Conservation (phyloP, 2,329 filamentous ascomycete genomes). For the Trichoderma oligosporum region DNA sequence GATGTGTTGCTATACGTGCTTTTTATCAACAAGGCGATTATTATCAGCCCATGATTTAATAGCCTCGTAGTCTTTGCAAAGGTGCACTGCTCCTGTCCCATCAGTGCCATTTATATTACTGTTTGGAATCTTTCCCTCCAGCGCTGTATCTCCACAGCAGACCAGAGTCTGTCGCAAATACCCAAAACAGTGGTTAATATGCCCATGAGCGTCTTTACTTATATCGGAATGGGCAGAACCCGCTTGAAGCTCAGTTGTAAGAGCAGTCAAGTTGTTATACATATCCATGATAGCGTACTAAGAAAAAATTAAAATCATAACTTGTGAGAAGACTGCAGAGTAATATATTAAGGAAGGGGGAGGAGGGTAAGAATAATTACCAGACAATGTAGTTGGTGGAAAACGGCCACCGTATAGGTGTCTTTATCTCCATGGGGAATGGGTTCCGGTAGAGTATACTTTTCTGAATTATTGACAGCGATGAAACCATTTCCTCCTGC, state of each 20-base stretch:
- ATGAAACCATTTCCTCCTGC: conserved; percentile 1
- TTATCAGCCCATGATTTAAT: conserved; percentile 1
- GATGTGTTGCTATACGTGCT: background rate
- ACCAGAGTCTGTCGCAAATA: background rate
- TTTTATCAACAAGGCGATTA: background rate
- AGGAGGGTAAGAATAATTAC: no score
- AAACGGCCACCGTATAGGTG: conserved; percentile 1
- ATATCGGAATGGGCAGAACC: background rate
- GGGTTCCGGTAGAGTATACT: background rate
- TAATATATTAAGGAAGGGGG: no score
- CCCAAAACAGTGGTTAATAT: conserved; percentile 1
- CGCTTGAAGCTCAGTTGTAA: background rate
- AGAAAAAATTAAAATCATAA: no score
- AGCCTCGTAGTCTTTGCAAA: background rate
- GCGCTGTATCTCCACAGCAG: conserved; percentile 1
- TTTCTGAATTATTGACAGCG: background rate
- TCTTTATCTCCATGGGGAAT: background rate
- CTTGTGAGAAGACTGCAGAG: background rate
- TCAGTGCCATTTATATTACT: background rate
- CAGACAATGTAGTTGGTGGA: conserved; percentile 8
- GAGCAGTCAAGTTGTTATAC: background rate
- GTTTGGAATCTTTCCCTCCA: background rate
- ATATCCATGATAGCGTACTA: conserved; percentile 4
- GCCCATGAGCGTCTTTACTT: background rate
- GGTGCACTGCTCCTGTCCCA: conserved; percentile 1